Percentiles rank a stretch among this genome's conserved stretches.
phyloP scores from a whole-genome alignment of 257 asterid genomes.

The Solanum etuberosum region DNA sequence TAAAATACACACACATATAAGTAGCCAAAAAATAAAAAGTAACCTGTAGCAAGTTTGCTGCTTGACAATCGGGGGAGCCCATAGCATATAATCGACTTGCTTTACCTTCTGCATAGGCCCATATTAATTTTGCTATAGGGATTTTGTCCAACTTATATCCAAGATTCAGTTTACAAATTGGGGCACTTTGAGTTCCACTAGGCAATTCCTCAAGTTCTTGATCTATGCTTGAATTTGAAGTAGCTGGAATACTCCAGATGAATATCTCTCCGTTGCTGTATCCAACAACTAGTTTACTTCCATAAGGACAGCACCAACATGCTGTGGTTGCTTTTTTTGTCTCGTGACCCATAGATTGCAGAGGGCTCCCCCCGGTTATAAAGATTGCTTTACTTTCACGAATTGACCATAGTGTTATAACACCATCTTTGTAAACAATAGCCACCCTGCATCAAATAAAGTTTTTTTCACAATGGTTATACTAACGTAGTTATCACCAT shows the following conservation, averaged over 20 bases:
- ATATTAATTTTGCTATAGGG: slow-evolving; percentile 63
- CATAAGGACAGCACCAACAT: slow-evolving; percentile 73
- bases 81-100: slow-evolving; percentile 68
- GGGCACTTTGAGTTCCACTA: slow-evolving; percentile 31
- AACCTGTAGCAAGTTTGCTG: slow-evolving; percentile 69
- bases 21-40: not conserved
- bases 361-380: slow-evolving; percentile 31
- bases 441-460: slow-evolving; percentile 44
- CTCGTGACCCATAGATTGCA: slow-evolving; percentile 49
- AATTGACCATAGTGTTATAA: slow-evolving; percentile 62
- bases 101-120: slow-evolving; percentile 69
- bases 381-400: slow-evolving; percentile 54
- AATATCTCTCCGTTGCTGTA: slow-evolving; percentile 79
- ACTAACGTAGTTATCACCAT: not conserved
- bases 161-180: slow-evolving; percentile 66
- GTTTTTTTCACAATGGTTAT: not conserved
- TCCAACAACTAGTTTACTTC: slow-evolving; percentile 76
- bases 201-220: slow-evolving; percentile 23
- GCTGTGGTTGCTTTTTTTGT: slow-evolving; percentile 79
- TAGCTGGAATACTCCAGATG: slow-evolving; percentile 59
- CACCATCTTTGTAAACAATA: slow-evolving; percentile 57
- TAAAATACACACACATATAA: not conserved
- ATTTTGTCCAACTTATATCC: slow-evolving; percentile 77
- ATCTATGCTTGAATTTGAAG: slow-evolving; percentile 24
- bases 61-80: slow-evolving; percentile 49